Base-by-base conservation (phyloP, 1,284 basidiomycete species). In the Cryptococcus sp. region DNA sequence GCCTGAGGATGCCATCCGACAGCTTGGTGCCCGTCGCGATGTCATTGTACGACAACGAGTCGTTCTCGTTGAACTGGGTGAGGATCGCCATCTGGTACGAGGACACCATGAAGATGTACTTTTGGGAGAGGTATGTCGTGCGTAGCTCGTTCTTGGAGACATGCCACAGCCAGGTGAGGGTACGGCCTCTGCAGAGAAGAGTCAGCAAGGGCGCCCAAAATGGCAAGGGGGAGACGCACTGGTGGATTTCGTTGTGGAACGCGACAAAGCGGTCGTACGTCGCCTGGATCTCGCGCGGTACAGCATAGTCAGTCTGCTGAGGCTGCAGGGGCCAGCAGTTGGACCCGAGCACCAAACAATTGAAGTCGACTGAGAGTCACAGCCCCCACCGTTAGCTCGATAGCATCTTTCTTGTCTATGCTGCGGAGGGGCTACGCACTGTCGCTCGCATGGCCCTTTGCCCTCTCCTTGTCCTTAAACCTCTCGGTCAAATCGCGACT, bases 91-190 rank as follows among this genome's bases (percentile, higher is more conserved):
- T 91, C 79, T 99, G 95, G 78, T 93, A 98, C 45, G 91, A 87
- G 68, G 88, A 92, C 56, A 91, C 92, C 85, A 93, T 91, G 70
- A 98, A 82, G 62, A 95, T 94, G 80, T 95, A 95, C 80, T 96
- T 97, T 76, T 94, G 91, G 68, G 86, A 86, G 50, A 92, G 81
- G 77, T 96, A 94, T 71, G 89, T 93, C 56, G 94, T 93, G 58
- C 89, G 85, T 49, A 98, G 82, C 75, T 98, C 96, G 79, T 92
- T 95, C 81, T 95, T 94, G 37, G 88, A 92, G 74, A 95, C 88
- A 73, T 97, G 95, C 95, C 95, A 98, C 18, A 98, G 78, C 95
- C 95, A 98, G 0, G 90, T 94, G 24, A 98, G 82, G 71, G 96
- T 96, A 60, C 96, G 88, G 21, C 95, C 95, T 4, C 75, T 78